These are phyloP conservation scores for Acanthamoeba royreba DNA, from an alignment of 208 protist genomes.

Conservation along the genomic window DNA sequence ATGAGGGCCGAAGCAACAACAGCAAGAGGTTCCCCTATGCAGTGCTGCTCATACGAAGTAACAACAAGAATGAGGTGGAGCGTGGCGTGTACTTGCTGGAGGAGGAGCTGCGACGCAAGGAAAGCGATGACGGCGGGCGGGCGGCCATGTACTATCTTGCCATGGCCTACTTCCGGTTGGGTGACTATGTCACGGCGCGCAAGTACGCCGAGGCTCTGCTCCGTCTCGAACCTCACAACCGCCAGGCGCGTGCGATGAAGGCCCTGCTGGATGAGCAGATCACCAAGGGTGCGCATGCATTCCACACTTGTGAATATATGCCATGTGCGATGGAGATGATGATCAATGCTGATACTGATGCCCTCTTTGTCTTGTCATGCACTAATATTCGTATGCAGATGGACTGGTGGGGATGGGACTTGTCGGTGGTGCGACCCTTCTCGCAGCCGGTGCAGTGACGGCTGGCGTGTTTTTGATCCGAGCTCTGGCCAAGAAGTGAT, in stretches of 20 bases:
- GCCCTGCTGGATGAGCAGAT: not conserved
- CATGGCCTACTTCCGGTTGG: not conserved
- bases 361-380: not conserved
- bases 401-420: not conserved
- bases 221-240: not conserved
- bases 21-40: not conserved
- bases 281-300: not conserved
- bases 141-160: constrained; percentile 10
- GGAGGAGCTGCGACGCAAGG: not conserved
- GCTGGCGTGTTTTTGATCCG: not conserved
- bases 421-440: not conserved
- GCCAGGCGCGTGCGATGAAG: constrained; percentile 3
- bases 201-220: not conserved
- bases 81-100: not conserved
- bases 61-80: not conserved
- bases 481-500: constrained; percentile 6
- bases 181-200: not conserved
- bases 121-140: not conserved
- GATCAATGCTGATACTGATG: too few species aligned
- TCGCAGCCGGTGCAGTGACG: not conserved
- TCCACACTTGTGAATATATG: too few species aligned
- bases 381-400: not conserved
- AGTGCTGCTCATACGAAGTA: not conserved
- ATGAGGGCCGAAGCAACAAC: not conserved
- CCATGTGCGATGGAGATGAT: too few species aligned